Percentiles rank a stretch among this genome's conserved stretches.
Conservation (phyloP, 108 stramenopile genomes). For the Cyclotella sp. region DNA sequence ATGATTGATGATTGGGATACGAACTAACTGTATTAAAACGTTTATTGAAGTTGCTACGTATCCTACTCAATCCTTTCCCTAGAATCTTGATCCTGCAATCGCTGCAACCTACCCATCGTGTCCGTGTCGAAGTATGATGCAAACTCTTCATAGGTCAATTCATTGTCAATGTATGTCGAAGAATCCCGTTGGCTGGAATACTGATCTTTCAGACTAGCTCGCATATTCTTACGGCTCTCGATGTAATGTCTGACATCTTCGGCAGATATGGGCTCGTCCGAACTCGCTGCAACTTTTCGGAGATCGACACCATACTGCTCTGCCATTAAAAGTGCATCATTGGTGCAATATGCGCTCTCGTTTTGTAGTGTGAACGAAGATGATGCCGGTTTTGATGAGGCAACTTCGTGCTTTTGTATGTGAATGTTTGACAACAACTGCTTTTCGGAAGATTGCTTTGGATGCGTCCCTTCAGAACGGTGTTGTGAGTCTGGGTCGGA, state of each 20-base stretch:
- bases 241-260: slow-evolving; percentile 10
- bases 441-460: too few species aligned
- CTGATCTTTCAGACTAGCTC: neutral
- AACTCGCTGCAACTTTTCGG: neutral
- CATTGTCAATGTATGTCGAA: neutral
- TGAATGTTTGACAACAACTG: too few species aligned
- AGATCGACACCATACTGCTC: neutral
- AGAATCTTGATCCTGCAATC: neutral
- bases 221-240: neutral
- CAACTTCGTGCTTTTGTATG: neutral
- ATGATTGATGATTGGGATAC: slow-evolving; percentile 64
- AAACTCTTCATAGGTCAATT: slow-evolving; percentile 10
- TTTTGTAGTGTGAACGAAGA: neutral
- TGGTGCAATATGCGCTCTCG: neutral
- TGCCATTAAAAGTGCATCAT: slow-evolving; percentile 1
- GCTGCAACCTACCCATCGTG: neutral
- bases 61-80: neutral
- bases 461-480: neutral
- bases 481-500: neutral
- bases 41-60: too few species aligned
- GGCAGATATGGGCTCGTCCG: slow-evolving; percentile 1
- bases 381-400: neutral
- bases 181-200: neutral
- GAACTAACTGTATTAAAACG: neutral
- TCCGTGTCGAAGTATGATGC: slow-evolving; percentile 3